phyloP scores from a whole-genome alignment of 1,284 basidiomycete species.

The Gomphus sp. region DNA sequence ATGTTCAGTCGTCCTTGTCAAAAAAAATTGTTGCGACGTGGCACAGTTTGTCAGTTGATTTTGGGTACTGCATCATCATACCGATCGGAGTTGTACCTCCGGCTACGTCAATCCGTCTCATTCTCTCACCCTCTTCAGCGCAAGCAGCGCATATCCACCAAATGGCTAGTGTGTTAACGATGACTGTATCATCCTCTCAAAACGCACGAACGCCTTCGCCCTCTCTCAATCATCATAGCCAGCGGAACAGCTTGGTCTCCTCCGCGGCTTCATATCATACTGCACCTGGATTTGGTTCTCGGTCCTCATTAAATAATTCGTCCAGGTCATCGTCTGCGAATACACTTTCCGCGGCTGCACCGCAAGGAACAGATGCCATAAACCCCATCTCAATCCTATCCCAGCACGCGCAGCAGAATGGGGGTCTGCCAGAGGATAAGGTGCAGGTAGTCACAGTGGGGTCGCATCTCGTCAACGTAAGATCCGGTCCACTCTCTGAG shows the following conservation, averaged over 20 bases:
- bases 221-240: neutral
- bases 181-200: slow-evolving; percentile 4
- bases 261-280: slow-evolving; percentile 6
- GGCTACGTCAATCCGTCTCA: neutral
- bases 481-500: slow-evolving; percentile 29
- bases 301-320: neutral
- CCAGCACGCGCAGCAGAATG: neutral
- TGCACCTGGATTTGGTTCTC: neutral
- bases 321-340: slow-evolving; percentile 1
- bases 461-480: slow-evolving; percentile 34
- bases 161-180: slow-evolving; percentile 7
- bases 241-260: slow-evolving; percentile 3
- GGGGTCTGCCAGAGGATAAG: slow-evolving; percentile 16
- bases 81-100: neutral
- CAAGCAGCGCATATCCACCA: neutral
- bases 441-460: slow-evolving; percentile 45
- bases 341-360: neutral
- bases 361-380: neutral
- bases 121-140: neutral
- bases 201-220: neutral
- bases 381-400: slow-evolving; percentile 13
- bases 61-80: neutral
- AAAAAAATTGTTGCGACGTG: slow-evolving; percentile 8
- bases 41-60: neutral
- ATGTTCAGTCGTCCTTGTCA: slow-evolving; percentile 14